These are phyloP conservation scores for Funneliformis caledonium DNA, from an alignment of 371 early-diverging fungal species.

Conservation along the genomic window DNA sequence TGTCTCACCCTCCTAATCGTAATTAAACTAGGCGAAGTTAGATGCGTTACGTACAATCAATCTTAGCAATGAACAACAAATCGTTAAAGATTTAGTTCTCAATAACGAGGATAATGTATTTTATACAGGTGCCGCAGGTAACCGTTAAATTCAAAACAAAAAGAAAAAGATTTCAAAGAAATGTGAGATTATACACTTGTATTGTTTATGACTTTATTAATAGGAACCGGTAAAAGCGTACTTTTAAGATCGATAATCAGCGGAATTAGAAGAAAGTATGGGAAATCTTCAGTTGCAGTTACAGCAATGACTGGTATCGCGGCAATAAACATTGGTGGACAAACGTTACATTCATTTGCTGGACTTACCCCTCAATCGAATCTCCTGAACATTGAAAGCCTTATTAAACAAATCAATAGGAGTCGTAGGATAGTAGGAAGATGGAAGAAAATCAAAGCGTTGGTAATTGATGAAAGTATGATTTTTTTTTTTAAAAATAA, in stretches of 20 bases:
- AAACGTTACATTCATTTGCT: constrained; percentile 68
- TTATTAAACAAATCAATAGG: not conserved
- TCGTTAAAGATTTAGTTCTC: not conserved
- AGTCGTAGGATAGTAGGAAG: not conserved
- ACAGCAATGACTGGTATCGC: constrained; percentile 92
- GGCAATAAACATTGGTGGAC: constrained; percentile 82
- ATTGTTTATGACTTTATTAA: not conserved
- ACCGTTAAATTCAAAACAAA: not conserved
- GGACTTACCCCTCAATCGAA: constrained; percentile 18
- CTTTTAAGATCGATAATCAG: constrained; percentile 70
- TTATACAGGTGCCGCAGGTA: constrained; percentile 62
- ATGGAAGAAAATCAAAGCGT: not conserved
- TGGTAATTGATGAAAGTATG: not conserved
- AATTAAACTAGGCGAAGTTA: no score
- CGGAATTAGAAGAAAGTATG: constrained; percentile 47
- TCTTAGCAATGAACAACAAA: not conserved
- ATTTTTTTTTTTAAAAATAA: not conserved
- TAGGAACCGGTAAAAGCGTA: constrained; percentile 78
- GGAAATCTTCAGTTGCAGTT: constrained; percentile 57
- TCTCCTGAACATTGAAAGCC: not conserved
- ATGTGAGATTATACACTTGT: no score
- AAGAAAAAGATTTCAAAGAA: not conserved
- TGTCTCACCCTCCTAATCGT: no score
- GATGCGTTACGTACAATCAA: not conserved
- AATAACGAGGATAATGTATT: not conserved